Evolutionary conservation across 306 rosid species (phyloP).

Genomic region (Pterocarpus santalinus): DNA sequence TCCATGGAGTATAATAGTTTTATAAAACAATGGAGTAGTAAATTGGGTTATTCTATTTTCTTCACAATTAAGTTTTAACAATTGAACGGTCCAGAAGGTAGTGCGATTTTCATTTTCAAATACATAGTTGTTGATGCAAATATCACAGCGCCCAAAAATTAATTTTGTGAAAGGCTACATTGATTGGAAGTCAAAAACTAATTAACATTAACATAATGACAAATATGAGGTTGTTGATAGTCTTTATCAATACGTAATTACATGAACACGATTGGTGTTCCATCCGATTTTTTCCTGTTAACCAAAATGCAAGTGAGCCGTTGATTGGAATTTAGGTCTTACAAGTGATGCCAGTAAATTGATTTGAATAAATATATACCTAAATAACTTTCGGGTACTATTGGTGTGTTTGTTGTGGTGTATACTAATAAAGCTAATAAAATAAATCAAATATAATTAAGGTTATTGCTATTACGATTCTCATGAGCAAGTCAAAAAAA

Average conservation of each 20-base stretch:
- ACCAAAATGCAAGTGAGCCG: slow-evolving; percentile 9
- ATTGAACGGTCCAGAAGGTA: neutral
- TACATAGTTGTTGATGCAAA: neutral
- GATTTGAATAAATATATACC: neutral
- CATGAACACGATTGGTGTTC: neutral
- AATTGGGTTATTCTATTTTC: too few relatives aligned
- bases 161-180: neutral
- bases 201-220: neutral
- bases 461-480: neutral
- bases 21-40: too few relatives aligned
- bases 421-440: neutral
- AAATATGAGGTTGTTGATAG: slow-evolving; percentile 20
- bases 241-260: slow-evolving; percentile 4
- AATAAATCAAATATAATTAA: neutral
- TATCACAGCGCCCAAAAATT: neutral
- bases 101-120: neutral
- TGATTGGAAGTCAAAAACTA: neutral
- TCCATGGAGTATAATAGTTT: too few relatives aligned
- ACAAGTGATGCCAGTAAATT: neutral
- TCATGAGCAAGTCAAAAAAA: neutral
- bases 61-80: neutral
- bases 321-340: slow-evolving; percentile 13
- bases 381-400: neutral
- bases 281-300: slow-evolving; percentile 1
- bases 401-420: neutral